A percentile compares a stretch with the other conserved stretches of the same genome.
phyloP scores from a whole-genome alignment of 106 monocot species.

The Dendrobium nobile region DNA sequence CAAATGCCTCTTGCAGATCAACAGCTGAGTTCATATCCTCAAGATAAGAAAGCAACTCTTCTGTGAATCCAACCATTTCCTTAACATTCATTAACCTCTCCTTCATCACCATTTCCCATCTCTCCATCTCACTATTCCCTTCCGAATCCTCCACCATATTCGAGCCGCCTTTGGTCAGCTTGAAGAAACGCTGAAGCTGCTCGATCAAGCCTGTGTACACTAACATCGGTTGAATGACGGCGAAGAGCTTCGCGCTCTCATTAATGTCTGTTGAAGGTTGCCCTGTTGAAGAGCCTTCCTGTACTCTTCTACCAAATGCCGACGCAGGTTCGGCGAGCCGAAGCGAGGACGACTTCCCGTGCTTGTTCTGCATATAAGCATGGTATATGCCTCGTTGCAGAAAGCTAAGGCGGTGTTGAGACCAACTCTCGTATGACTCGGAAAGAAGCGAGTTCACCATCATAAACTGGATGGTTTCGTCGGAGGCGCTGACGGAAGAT shows the following conservation, averaged over 20 bases:
- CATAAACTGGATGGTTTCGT: slow-evolving; percentile 96
- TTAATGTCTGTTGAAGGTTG: slow-evolving; percentile 21
- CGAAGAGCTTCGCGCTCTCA: slow-evolving; percentile 44
- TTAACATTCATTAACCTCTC: slow-evolving; percentile 79
- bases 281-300: slow-evolving; percentile 28
- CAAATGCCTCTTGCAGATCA: slow-evolving; percentile 84
- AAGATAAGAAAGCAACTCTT: slow-evolving; percentile 80
- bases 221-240: slow-evolving; percentile 72
- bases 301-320: background rate
- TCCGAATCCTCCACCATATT: background rate
- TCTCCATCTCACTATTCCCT: slow-evolving; percentile 26
- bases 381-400: slow-evolving; percentile 82
- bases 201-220: slow-evolving; percentile 89
- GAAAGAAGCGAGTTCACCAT: slow-evolving; percentile 95
- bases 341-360: slow-evolving; percentile 41
- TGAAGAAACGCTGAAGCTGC: slow-evolving; percentile 86
- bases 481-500: slow-evolving; percentile 20
- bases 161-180: slow-evolving; percentile 22
- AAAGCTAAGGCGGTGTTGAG: slow-evolving; percentile 55
- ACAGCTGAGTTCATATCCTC: slow-evolving; percentile 70
- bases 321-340: slow-evolving; percentile 21
- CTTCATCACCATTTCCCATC: slow-evolving; percentile 84
- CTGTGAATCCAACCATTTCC: slow-evolving; percentile 82
- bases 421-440: slow-evolving; percentile 82
- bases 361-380: slow-evolving; percentile 78